Evolutionary conservation across 2,329 filamentous ascomycete species (phyloP).

Genomic region (Paecilomyces formosus): DNA sequence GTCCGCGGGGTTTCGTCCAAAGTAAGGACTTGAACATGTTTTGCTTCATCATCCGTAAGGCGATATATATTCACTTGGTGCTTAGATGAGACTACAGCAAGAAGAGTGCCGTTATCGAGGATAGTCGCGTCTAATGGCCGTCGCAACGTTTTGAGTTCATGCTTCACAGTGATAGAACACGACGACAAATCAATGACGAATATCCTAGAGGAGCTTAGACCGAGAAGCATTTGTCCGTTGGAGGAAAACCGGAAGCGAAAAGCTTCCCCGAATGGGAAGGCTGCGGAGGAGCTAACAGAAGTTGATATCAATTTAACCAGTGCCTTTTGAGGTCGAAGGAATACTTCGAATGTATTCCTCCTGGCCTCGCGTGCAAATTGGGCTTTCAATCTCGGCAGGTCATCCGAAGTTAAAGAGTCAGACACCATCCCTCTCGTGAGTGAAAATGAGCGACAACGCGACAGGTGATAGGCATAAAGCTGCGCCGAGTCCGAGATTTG

Average conservation of each 20-base stretch:
- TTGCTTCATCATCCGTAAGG: constrained; percentile 56
- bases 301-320: constrained; percentile 75
- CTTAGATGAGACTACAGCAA: constrained; percentile 74
- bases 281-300: constrained; percentile 74
- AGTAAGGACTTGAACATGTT: constrained; percentile 64
- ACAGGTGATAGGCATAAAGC: constrained; percentile 41
- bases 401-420: constrained; percentile 32
- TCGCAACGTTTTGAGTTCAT: constrained; percentile 73
- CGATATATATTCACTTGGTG: constrained; percentile 85
- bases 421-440: constrained; percentile 26
- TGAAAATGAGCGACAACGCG: constrained; percentile 35
- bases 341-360: constrained; percentile 70
- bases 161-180: constrained; percentile 54
- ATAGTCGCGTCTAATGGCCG: constrained; percentile 71
- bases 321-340: constrained; percentile 61
- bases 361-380: constrained; percentile 65
- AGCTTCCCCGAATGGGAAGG: constrained; percentile 72
- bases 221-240: constrained; percentile 65
- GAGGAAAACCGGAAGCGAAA: constrained; percentile 78
- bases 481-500: constrained; percentile 32
- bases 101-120: constrained; percentile 64
- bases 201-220: constrained; percentile 78
- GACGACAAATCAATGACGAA: constrained; percentile 65
- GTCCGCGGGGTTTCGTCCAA: constrained; percentile 72
- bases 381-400: constrained; percentile 54